These are phyloP conservation scores for Pseudomonodictys pantanalensis DNA, from an alignment of 495 filamentous ascomycete genomes.

Conservation along the genomic window DNA sequence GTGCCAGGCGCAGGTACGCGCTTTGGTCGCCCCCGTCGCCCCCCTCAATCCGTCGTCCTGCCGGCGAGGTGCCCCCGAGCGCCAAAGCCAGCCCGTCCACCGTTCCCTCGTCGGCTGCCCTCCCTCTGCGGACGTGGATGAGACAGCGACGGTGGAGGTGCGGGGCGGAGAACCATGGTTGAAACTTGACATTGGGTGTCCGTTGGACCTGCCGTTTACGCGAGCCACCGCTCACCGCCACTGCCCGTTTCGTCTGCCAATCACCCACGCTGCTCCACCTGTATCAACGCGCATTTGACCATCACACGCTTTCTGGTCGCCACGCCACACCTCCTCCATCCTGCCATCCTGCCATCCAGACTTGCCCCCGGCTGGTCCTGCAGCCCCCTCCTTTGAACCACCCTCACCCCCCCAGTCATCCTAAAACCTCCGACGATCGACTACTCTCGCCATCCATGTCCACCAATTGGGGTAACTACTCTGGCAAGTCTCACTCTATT, in stretches of 20 bases:
- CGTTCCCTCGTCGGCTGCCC: too few relatives aligned
- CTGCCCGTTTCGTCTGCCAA: too few relatives aligned
- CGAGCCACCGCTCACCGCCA: slow-evolving; percentile 19
- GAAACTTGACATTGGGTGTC: background rate
- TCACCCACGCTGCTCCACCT: too few relatives aligned
- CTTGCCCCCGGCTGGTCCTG: background rate
- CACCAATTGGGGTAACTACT: slow-evolving; percentile 30
- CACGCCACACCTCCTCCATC: too few relatives aligned
- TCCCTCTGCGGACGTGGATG: too few relatives aligned
- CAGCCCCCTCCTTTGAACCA: background rate
- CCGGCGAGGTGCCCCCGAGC: too few relatives aligned
- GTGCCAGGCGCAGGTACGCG: slow-evolving; percentile 28
- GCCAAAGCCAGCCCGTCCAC: too few relatives aligned
- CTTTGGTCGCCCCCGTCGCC: background rate
- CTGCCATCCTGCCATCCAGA: background rate
- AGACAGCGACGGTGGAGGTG: too few relatives aligned
- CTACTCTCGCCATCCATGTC: background rate
- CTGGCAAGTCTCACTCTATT: slow-evolving; percentile 16
- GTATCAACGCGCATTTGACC: too few relatives aligned
- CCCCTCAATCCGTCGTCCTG: too few relatives aligned
- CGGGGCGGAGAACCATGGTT: slow-evolving; percentile 7
- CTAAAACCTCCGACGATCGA: background rate
- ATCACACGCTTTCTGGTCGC: too few relatives aligned
- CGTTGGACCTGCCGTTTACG: slow-evolving; percentile 3
- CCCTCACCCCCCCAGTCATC: background rate